phyloP scores from a whole-genome alignment of 2,329 filamentous ascomycete genomes.

The Aspergillus sp. region DNA sequence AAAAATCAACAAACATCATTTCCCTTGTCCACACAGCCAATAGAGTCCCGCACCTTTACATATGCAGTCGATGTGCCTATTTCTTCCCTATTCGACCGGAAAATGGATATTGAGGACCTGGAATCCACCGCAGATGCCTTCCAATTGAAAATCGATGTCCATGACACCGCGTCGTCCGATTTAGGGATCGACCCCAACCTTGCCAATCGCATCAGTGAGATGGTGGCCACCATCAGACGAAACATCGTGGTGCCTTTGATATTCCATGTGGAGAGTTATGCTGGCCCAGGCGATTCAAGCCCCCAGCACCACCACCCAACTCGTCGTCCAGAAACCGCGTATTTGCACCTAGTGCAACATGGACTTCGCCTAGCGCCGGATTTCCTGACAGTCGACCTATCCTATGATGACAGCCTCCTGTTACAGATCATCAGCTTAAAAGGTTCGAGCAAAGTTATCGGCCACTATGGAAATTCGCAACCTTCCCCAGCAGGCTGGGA shows the following conservation, averaged over 20 bases:
- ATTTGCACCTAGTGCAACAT: conserved; percentile 58
- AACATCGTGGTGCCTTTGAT: conserved; percentile 61
- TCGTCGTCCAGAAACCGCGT: conserved; percentile 36
- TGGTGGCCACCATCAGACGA: conserved; percentile 59
- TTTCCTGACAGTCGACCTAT: conserved; percentile 61
- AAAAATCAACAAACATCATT: conserved; percentile 47
- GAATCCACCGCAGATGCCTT: conserved; percentile 67
- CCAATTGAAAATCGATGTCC: conserved; percentile 55
- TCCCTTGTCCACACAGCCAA: conserved; percentile 60
- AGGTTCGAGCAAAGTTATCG: conserved; percentile 61
- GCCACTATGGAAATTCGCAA: conserved; percentile 48
- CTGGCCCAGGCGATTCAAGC: conserved; percentile 13
- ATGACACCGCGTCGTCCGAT: conserved; percentile 25
- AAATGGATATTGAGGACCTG: conserved; percentile 61
- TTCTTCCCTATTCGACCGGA: conserved; percentile 52
- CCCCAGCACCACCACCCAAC: conserved; percentile 24
- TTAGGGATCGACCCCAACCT: conserved; percentile 32
- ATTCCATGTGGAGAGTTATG: conserved; percentile 47
- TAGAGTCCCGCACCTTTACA: conserved; percentile 62
- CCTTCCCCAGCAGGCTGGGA: conserved; percentile 54
- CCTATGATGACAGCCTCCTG: conserved; percentile 53
- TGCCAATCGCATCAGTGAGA: conserved; percentile 55
- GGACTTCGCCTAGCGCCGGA: conserved; percentile 62
- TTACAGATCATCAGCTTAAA: conserved; percentile 50
- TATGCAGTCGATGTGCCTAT: conserved; percentile 64